A percentile compares a stretch with the other conserved stretches of the same genome.
Evolutionary conservation across 108 stramenopile genomes (phyloP).

Genomic region (Bacterosira constricta): DNA sequence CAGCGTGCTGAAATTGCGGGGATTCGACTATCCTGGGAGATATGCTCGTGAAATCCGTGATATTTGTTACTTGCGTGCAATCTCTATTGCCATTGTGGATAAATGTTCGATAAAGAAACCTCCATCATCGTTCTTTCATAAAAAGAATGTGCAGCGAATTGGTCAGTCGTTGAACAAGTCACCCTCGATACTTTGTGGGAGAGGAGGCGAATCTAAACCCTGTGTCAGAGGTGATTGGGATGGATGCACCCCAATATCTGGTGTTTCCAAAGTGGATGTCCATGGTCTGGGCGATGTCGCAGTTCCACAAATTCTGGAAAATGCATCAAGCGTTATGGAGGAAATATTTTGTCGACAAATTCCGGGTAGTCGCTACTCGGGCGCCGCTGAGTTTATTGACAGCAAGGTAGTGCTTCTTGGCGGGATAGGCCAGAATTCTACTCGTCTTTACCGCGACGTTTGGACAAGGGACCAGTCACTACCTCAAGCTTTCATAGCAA

Average conservation of each 20-base stretch:
- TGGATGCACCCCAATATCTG: conserved; percentile 53
- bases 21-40: conserved; percentile 52
- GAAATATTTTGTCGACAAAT: conserved; percentile 53
- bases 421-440: conserved; percentile 23
- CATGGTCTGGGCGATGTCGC: conserved; percentile 50
- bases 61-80: conserved; percentile 41
- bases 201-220: conserved; percentile 36
- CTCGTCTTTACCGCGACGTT: conserved; percentile 52
- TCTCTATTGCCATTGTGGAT: conserved; percentile 34
- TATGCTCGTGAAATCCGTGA: conserved; percentile 18
- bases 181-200: conserved; percentile 21
- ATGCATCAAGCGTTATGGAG: conserved; percentile 35
- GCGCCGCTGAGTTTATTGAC: conserved; percentile 37
- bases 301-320: conserved; percentile 25
- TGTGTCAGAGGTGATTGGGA: conserved; percentile 50
- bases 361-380: conserved; percentile 31
- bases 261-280: conserved; percentile 33
- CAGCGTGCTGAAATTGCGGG: conserved; percentile 47
- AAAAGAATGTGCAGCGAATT: background rate
- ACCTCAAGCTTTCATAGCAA: conserved; percentile 62
- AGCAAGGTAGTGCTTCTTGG: conserved; percentile 51
- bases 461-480: conserved; percentile 78
- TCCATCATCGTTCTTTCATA: background rate
- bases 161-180: background rate
- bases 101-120: conserved; percentile 32